These are phyloP conservation scores for Davidsoniella eucalypti DNA, from an alignment of 2,329 filamentous ascomycete species.

Conservation along the genomic window DNA sequence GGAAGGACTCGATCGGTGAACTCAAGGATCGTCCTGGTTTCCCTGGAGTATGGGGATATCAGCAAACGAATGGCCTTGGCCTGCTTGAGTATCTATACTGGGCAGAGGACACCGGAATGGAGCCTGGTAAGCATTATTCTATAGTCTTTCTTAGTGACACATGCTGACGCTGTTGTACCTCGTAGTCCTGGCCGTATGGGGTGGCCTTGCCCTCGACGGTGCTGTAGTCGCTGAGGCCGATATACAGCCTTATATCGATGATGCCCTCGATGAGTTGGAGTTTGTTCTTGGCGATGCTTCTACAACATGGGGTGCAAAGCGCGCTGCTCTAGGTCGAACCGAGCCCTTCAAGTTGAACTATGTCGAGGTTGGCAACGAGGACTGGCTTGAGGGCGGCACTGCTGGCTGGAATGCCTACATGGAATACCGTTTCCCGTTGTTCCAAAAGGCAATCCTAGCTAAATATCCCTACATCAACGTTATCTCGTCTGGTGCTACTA, in stretches of 20 bases:
- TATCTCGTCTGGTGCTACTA: slow-evolving; percentile 31
- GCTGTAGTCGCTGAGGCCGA: slow-evolving; percentile 33
- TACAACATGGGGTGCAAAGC: slow-evolving; percentile 39
- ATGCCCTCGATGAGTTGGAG: slow-evolving; percentile 46
- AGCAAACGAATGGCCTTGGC: slow-evolving; percentile 45
- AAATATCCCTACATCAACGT: slow-evolving; percentile 41
- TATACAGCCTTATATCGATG: slow-evolving; percentile 39
- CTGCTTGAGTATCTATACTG: slow-evolving; percentile 45
- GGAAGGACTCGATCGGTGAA: slow-evolving; percentile 37
- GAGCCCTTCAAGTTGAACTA: slow-evolving; percentile 43
- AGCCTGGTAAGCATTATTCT: slow-evolving; percentile 23
- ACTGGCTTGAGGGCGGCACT: slow-evolving; percentile 38
- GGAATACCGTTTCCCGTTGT: slow-evolving; percentile 40
- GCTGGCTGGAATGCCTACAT: slow-evolving; percentile 30
- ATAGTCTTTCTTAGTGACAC: neutral
- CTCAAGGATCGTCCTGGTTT: slow-evolving; percentile 38
- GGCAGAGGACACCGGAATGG: slow-evolving; percentile 42
- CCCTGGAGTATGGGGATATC: slow-evolving; percentile 40
- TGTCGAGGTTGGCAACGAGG: slow-evolving; percentile 54
- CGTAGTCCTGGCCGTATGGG: slow-evolving; percentile 38
- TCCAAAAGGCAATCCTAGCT: slow-evolving; percentile 40
- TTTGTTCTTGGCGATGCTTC: slow-evolving; percentile 38
- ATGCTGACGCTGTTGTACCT: neutral
- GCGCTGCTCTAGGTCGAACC: slow-evolving; percentile 42
- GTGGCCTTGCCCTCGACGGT: slow-evolving; percentile 37